These are phyloP conservation scores for Triticum dicoccoides DNA, from an alignment of 176 grass and related monocot species.

Conservation along the genomic window DNA sequence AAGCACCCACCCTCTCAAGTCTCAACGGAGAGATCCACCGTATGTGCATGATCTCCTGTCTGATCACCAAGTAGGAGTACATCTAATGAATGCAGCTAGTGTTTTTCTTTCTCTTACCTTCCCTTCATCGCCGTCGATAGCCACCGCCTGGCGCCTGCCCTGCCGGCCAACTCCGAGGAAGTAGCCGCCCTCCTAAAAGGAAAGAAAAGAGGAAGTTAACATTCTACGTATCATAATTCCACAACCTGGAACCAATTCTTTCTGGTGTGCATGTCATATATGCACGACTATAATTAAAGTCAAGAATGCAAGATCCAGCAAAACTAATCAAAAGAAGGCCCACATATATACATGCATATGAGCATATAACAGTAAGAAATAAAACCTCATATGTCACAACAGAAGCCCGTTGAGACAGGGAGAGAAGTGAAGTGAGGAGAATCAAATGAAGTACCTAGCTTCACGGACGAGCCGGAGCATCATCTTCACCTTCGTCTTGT, in stretches of 20 bases:
- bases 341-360: not conserved
- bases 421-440: not conserved
- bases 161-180: not conserved
- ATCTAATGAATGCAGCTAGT: not conserved
- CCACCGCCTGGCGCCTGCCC: slow-evolving; percentile 12
- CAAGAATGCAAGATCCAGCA: not conserved
- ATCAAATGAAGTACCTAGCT: slow-evolving; percentile 17
- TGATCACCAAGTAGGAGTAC: not conserved
- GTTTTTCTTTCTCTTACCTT: slow-evolving; percentile 12
- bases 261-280: not conserved
- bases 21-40: slow-evolving; percentile 9
- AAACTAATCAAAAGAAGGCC: not conserved
- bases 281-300: no score
- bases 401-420: not conserved
- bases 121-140: slow-evolving; percentile 25
- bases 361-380: not conserved
- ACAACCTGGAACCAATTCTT: not conserved
- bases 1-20: slow-evolving; percentile 22
- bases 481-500: not conserved
- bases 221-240: not conserved
- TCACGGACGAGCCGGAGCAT: slow-evolving; percentile 26
- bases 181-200: not conserved
- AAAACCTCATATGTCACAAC: not conserved
- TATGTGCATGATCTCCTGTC: not conserved
- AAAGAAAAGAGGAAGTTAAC: not conserved